Percentiles rank a stretch among this genome's conserved stretches.
Evolutionary conservation across 192 early-diverging fungal species (phyloP).

Genomic region (Rhizophagus sp.): DNA sequence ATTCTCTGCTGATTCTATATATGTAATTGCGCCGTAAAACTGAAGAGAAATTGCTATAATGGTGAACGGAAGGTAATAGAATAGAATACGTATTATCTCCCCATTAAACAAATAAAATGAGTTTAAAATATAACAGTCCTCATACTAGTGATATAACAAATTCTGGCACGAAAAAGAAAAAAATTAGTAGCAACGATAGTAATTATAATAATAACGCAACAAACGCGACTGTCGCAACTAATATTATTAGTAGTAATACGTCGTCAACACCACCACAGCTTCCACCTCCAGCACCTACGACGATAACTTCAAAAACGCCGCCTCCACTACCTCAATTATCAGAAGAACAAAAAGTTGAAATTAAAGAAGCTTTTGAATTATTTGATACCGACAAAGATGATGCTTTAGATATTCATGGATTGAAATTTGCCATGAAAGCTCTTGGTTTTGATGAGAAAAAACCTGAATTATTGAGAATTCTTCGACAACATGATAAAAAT

Average conservation of each 20-base stretch:
- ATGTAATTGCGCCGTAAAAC: background rate
- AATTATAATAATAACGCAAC: background rate
- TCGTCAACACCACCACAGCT: background rate
- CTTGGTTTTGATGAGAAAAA: constrained; percentile 87
- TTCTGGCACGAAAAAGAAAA: background rate
- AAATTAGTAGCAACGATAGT: background rate
- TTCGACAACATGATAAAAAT: constrained; percentile 61
- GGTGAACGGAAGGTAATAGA: background rate
- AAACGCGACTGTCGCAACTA: background rate
- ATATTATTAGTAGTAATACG: background rate
- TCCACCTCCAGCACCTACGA: background rate
- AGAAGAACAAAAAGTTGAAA: constrained; percentile 71
- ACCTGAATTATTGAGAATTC: constrained; percentile 71
- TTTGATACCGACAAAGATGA: constrained; percentile 72
- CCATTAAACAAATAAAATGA: background rate
- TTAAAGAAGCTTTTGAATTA: constrained; percentile 61
- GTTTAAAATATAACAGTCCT: background rate
- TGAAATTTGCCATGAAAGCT: constrained; percentile 85
- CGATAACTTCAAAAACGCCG: background rate
- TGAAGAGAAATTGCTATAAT: background rate
- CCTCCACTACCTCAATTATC: background rate
- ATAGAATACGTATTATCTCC: background rate
- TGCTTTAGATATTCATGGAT: constrained; percentile 77
- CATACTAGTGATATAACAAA: background rate
- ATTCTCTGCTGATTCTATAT: too few relatives aligned